Base-by-base conservation (phyloP, 2,329 filamentous ascomycete species). In the Calonectria hawksworthii region DNA sequence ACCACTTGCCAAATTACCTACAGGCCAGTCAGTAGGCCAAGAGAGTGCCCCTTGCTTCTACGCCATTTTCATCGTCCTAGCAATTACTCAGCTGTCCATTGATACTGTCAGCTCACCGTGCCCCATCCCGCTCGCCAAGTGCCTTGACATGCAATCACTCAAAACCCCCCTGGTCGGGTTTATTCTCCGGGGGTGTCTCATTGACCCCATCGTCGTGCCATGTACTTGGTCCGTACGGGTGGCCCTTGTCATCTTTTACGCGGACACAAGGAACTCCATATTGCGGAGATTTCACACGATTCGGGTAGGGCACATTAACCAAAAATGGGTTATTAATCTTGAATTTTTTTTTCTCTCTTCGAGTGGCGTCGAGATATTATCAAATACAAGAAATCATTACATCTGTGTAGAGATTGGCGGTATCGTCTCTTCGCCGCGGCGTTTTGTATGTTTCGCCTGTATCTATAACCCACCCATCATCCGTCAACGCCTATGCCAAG, bases 351-450 rank as follows among this genome's bases (percentile, higher is more conserved):
- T 52, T 64, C 32, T 64, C 32, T 50, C 18, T 18, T 44, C 56
- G 68, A 64, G 47, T 18, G 56, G 56, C 34, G 56, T 70, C 56
- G 56, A 70, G 18, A 54, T 54, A 38, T 26, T 52, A 64, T 52
- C 61, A 70, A 64, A 50, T 70, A 70, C 68, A 70, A 64, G 44
- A 64, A 64, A 41, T 54, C 44, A 64, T 70, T 70, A 70, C 68
- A 70, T 52, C 30, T 64, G 56, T 64, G 56, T 70, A 70, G 56
- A 70, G 56, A 64, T 41, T 64, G 44, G 56, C 56, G 26, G 30
- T 34, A 41, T 50, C 26, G 9, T 44, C 56, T 64, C 47, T 61
- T 70, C 32, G 54, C 52, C 30, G 11, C 13, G 67, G 41, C 67
- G 28, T 3, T 44, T 51, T 61, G 44, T n/a, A n/a, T 36, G 5